These are phyloP conservation scores for Trichoderma afroharzianum DNA, from an alignment of 2,329 filamentous ascomycete species.

Conservation along the genomic window DNA sequence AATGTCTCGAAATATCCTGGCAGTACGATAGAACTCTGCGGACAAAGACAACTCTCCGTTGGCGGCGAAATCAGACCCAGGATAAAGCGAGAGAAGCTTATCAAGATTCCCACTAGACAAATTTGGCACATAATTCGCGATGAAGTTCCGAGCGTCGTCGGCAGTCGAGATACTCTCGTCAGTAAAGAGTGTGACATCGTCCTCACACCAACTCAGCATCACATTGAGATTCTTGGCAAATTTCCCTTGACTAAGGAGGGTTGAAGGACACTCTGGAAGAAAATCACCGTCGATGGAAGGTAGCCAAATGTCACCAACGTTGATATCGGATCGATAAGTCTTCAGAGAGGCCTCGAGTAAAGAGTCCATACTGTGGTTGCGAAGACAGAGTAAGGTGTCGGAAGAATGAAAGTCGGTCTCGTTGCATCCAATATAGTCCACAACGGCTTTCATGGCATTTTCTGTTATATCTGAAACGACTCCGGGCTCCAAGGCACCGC, in stretches of 20 bases:
- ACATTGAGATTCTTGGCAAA: constrained; percentile 60
- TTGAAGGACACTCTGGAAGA: constrained; percentile 40
- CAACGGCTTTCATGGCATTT: constrained; percentile 43
- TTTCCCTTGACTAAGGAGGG: constrained; percentile 52
- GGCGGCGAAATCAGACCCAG: constrained; percentile 42
- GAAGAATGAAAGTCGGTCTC: constrained; percentile 36
- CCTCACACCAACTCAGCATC: constrained; percentile 52
- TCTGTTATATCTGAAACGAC: constrained; percentile 46
- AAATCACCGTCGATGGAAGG: constrained; percentile 44
- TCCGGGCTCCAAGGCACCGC: constrained; percentile 45
- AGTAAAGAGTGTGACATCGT: constrained; percentile 44
- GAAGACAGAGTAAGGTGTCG: constrained; percentile 45
- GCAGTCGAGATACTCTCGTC: constrained; percentile 37
- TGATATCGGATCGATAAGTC: constrained; percentile 40
- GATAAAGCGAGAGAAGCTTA: constrained; percentile 48
- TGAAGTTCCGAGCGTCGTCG: constrained; percentile 37
- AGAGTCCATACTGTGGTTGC: constrained; percentile 38
- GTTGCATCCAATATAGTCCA: constrained; percentile 43
- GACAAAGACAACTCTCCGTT: constrained; percentile 39
- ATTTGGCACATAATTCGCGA: constrained; percentile 37
- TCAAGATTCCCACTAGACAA: constrained; percentile 35
- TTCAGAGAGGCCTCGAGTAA: constrained; percentile 43
- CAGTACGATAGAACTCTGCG: constrained; percentile 47
- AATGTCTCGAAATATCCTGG: constrained; percentile 49
- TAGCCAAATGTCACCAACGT: constrained; percentile 50